These are phyloP conservation scores for Elasticomyces elasticus DNA, from an alignment of 495 filamentous ascomycete genomes.

Conservation along the genomic window DNA sequence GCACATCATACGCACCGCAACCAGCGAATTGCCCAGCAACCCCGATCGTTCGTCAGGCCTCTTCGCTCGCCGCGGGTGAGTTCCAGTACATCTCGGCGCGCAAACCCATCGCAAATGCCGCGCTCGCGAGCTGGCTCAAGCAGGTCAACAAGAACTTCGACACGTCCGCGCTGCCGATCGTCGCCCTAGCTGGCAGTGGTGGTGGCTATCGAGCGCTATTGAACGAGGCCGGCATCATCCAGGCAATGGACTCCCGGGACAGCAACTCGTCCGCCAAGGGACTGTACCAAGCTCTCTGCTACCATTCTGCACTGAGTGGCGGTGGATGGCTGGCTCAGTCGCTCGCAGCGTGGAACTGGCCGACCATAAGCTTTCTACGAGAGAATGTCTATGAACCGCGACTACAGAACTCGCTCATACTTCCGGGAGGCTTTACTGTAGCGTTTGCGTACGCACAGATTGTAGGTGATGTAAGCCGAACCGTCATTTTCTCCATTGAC, in stretches of 20 bases:
- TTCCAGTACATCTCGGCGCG: conserved; percentile 28
- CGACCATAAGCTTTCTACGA: conserved; percentile 33
- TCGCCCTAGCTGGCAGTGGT: conserved; percentile 35
- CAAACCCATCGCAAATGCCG: conserved; percentile 26
- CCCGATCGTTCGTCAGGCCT: conserved; percentile 25
- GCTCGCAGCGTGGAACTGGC: conserved; percentile 35
- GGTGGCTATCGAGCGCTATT: conserved; percentile 40
- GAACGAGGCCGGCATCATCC: conserved; percentile 36
- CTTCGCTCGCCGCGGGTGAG: conserved; percentile 21
- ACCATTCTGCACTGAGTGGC: conserved; percentile 38
- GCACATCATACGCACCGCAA: conserved; percentile 27
- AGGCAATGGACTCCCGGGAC: conserved; percentile 35
- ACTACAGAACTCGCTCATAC: conserved; percentile 28
- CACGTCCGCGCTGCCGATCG: conserved; percentile 22
- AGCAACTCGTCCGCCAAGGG: conserved; percentile 31
- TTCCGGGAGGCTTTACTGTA: conserved; percentile 22
- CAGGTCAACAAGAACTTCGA: conserved; percentile 27
- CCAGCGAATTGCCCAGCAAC: conserved; percentile 22
- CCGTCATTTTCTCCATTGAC: background rate
- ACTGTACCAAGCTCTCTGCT: conserved; percentile 38
- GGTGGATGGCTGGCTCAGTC: conserved; percentile 39
- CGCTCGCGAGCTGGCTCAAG: conserved; percentile 30
- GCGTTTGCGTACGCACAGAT: conserved; percentile 11
- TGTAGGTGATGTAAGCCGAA: background rate
- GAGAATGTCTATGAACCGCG: conserved; percentile 31